Conservation (phyloP, 176 grass and related monocot species). For the Elaeis guineensis region DNA sequence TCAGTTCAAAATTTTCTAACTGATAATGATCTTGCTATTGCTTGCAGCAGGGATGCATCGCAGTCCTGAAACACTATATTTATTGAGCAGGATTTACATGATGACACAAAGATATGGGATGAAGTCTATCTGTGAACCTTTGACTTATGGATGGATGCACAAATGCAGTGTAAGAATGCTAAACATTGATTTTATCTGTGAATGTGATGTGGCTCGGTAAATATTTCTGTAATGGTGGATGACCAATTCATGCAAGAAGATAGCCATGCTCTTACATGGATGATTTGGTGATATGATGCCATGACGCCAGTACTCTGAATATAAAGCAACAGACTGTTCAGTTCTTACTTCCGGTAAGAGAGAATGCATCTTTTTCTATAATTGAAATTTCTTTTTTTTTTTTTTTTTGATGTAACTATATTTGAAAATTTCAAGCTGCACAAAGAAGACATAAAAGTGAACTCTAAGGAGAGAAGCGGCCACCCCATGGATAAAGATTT, state of each 20-base stretch:
- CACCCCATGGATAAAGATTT: constrained; percentile 39
- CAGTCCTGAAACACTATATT: constrained; percentile 43
- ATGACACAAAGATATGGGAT: not conserved
- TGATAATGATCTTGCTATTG: constrained; percentile 35
- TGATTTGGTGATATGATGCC: too few relatives aligned
- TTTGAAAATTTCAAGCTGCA: constrained; percentile 41
- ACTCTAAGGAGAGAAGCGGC: constrained; percentile 74
- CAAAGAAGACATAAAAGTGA: constrained; percentile 73
- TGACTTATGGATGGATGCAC: not conserved
- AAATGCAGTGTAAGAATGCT: not conserved
- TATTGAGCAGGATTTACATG: constrained; percentile 2
- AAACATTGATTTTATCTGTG: too few relatives aligned
- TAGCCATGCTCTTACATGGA: too few relatives aligned
- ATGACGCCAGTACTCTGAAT: not conserved
- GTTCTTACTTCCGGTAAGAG: not conserved
- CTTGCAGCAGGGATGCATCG: constrained; percentile 64
- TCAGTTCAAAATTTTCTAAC: constrained; percentile 49
- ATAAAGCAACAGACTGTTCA: not conserved
- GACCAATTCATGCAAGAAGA: too few relatives aligned
- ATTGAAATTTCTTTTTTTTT: too few relatives aligned
- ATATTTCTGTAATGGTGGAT: too few relatives aligned
- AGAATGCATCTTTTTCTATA: not conserved
- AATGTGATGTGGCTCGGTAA: too few relatives aligned
- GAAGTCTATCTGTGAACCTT: not conserved
- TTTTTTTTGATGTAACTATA: not conserved